Percentiles rank a stretch among this genome's conserved stretches.
Evolutionary conservation across 345 rosid species (phyloP).

Genomic region (Hibiscus tridactylites): DNA sequence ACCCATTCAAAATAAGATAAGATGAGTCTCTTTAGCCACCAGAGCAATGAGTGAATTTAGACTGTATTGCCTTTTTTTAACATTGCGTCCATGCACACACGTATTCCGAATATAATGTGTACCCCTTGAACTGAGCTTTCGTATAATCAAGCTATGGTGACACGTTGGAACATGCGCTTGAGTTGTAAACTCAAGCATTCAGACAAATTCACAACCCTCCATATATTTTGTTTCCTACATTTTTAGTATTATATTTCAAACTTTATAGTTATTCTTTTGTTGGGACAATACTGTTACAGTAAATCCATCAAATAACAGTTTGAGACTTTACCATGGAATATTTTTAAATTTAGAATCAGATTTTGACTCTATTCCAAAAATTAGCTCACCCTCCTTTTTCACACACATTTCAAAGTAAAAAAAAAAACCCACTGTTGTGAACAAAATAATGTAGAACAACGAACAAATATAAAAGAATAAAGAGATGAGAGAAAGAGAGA

Average conservation of each 20-base stretch:
- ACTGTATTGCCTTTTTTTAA: too few species aligned
- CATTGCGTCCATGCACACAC: too few species aligned
- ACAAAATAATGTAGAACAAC: too few species aligned
- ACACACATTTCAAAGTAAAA: too few species aligned
- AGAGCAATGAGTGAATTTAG: too few species aligned
- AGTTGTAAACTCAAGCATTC: neutral
- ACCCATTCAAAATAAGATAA: too few species aligned
- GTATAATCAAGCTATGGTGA: slow-evolving; percentile 17
- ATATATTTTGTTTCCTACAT: neutral
- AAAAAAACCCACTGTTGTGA: too few species aligned
- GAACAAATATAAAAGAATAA: too few species aligned
- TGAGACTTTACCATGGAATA: slow-evolving; percentile 4
- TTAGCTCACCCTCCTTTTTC: too few species aligned
- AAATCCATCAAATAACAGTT: neutral
- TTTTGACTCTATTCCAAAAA: neutral
- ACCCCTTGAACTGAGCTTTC: slow-evolving; percentile 45
- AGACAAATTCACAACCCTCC: slow-evolving; percentile 18
- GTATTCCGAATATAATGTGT: neutral
- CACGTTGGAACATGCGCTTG: slow-evolving; percentile 29
- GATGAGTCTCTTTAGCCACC: too few species aligned
- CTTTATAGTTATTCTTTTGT: neutral
- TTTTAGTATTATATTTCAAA: neutral
- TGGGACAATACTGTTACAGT: slow-evolving; percentile 1
- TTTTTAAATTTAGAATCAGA: neutral
- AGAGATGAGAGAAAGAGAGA: too few species aligned